Percentiles rank a stretch among this genome's conserved stretches.
Evolutionary conservation across 768 basidiomycete genomes (phyloP).

Genomic region (Stropharia rugosoannulata): DNA sequence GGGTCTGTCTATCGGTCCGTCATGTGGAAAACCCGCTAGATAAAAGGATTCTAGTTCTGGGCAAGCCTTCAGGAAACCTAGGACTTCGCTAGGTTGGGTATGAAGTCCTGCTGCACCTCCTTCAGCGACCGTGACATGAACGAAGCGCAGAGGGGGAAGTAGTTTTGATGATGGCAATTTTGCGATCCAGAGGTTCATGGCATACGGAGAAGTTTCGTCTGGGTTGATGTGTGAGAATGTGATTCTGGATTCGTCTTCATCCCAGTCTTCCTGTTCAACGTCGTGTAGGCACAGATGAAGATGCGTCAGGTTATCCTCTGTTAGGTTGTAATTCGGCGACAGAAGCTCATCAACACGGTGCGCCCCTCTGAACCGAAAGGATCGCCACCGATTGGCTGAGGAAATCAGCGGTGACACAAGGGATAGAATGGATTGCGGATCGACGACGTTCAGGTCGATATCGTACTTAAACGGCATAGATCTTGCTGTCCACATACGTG

Average conservation of each 20-base stretch:
- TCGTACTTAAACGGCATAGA: conserved; percentile 56
- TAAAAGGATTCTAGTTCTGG: conserved; percentile 60
- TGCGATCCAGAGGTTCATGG: conserved; percentile 49
- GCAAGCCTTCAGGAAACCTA: conserved; percentile 60
- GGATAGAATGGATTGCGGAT: conserved; percentile 54
- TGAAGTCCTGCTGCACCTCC: conserved; percentile 32
- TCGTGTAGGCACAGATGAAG: conserved; percentile 38
- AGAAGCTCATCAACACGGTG: conserved; percentile 34
- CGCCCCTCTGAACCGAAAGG: conserved; percentile 44
- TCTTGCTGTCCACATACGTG: conserved; percentile 50
- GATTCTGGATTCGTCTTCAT: conserved; percentile 25
- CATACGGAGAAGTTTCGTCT: conserved; percentile 22
- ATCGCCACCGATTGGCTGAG: conserved; percentile 56
- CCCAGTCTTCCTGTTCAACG: conserved; percentile 28
- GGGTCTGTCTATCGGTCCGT: conserved; percentile 30
- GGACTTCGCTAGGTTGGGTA: conserved; percentile 47
- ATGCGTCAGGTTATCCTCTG: conserved; percentile 28
- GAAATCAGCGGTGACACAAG: conserved; percentile 64
- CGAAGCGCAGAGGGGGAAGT: conserved; percentile 53
- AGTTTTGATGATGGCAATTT: conserved; percentile 45
- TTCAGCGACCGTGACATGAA: conserved; percentile 58
- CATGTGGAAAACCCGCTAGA: conserved; percentile 52
- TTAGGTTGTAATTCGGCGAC: conserved; percentile 24
- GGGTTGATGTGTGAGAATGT: conserved; percentile 34
- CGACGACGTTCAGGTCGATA: conserved; percentile 47